Base-by-base conservation (phyloP, 768 basidiomycete genomes). In the Russula earlei region DNA sequence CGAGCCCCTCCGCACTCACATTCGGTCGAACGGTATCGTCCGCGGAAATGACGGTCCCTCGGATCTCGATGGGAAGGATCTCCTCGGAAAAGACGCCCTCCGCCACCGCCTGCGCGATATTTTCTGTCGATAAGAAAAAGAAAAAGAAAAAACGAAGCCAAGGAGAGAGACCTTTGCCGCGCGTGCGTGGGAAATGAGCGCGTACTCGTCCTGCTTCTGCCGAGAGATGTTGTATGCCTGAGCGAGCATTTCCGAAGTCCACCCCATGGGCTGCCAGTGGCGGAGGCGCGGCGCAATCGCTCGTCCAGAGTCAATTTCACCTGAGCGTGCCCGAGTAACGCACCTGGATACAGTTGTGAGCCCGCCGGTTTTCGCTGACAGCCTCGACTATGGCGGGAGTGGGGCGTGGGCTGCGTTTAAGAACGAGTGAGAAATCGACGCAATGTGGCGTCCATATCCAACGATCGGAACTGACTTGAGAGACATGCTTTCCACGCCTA, bases 181-280 rank as follows among this genome's bases (percentile, higher is more conserved):
- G 65, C 91, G 83, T 36, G 78, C 82, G 68, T 94, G 93, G 8
- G 91, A 94, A 50, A 88, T 81, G 50, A 90, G 76, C 0, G 94
- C 94, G 66, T 90, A 94, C 53, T 89, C 78, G 68, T 98, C 95
- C 69, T 97, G 94, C 63, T 77, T 84, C 65, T 82, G 72, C 34
- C 94, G 84, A 4, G 89, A 75, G 55, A 93, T 70, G n/a, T 82
- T 77, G 71, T 83, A 93, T 8, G 78, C 73, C 64, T 84, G 69
- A n/a, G 91, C 88, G 20, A 92, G 88, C 82, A 88, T 84, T 69
- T 93, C 91, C 5, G 88, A 88, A 1, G 91, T 93, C 91, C 91
- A 99, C 48, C 92, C 92, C 92, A 93, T 93, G 11, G 89, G 85
- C 86, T 91, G 58, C 19, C 27, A 40, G 24, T 2, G 10, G 7